Evolutionary conservation across 2,329 filamentous ascomycete genomes (phyloP).

Genomic region (Colletotrichum tropicale): DNA sequence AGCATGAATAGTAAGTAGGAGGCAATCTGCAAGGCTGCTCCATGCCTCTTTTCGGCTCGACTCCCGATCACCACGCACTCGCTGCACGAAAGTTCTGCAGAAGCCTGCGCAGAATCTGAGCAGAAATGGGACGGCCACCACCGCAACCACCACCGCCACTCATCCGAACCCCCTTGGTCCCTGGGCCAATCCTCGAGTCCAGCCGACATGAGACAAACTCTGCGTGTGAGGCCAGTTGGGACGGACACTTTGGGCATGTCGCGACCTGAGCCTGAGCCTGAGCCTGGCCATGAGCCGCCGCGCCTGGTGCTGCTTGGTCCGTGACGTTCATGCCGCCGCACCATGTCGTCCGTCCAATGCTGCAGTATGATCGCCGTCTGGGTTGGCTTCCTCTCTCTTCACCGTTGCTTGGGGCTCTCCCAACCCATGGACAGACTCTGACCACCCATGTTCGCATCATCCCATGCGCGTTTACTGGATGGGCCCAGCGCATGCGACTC

Average conservation of each 20-base stretch:
- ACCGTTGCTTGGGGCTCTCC: neutral
- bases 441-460: neutral
- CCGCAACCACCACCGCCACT: neutral
- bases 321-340: constrained; percentile 17
- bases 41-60: neutral
- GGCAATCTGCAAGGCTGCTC: neutral
- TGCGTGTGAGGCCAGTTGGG: constrained; percentile 3
- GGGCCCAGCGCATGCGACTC: neutral
- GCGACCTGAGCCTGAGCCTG: neutral
- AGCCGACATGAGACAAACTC: constrained; percentile 3
- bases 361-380: constrained; percentile 17
- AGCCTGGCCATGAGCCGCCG: neutral
- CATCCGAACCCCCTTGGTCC: neutral
- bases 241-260: neutral
- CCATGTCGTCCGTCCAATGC: constrained; percentile 10
- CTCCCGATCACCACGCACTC: neutral
- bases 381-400: neutral
- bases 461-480: neutral
- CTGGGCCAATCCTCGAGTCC: constrained; percentile 1
- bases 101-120: neutral
- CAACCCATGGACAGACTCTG: neutral
- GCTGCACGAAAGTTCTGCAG: neutral
- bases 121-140: neutral
- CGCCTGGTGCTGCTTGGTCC: neutral
- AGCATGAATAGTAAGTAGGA: neutral